A percentile compares a stretch with the other conserved stretches of the same genome.
These are phyloP conservation scores for Leccinum boreale DNA, from an alignment of 768 basidiomycete genomes.

Conservation along the genomic window DNA sequence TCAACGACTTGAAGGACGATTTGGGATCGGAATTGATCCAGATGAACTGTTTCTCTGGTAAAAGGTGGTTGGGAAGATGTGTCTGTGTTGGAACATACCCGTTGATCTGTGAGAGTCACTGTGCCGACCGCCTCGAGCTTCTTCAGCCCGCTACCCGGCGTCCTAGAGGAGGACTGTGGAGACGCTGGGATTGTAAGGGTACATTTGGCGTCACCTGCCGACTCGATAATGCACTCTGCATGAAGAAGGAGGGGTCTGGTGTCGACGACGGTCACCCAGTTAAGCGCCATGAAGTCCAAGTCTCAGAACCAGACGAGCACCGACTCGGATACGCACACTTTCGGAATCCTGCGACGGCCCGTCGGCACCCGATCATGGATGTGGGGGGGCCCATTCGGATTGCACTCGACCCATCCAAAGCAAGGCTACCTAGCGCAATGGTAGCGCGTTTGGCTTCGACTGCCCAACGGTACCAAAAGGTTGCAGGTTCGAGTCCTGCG, in stretches of 20 bases:
- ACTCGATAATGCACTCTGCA: conserved; percentile 56
- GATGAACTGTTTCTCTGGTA: conserved; percentile 49
- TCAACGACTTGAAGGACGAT: conserved; percentile 40
- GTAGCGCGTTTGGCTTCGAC: conserved; percentile 96
- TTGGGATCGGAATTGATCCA: conserved; percentile 44
- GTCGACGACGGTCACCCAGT: conserved; percentile 70
- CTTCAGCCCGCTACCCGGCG: conserved; percentile 47
- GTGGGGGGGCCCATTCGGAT: background rate
- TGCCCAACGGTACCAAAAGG: conserved; percentile 79
- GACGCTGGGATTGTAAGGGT: conserved; percentile 54
- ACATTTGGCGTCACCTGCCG: conserved; percentile 58
- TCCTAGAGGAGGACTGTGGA: conserved; percentile 46
- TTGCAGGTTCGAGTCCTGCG: conserved; percentile 97
- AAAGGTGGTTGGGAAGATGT: conserved; percentile 4
- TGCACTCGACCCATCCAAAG: background rate
- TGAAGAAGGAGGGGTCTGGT: conserved; percentile 58
- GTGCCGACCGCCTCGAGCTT: conserved; percentile 58
- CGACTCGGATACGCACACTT: background rate
- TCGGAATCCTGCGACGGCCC: background rate
- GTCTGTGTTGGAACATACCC: conserved; percentile 43
- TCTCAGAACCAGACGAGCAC: background rate
- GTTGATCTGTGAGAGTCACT: conserved; percentile 66
- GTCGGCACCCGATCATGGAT: background rate
- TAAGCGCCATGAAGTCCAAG: conserved; percentile 59
- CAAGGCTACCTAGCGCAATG: conserved; percentile 80